A percentile compares a stretch with the other conserved stretches of the same genome.
Evolutionary conservation across 108 stramenopile species (phyloP).

Genomic region (Mediolabrus comicus): DNA sequence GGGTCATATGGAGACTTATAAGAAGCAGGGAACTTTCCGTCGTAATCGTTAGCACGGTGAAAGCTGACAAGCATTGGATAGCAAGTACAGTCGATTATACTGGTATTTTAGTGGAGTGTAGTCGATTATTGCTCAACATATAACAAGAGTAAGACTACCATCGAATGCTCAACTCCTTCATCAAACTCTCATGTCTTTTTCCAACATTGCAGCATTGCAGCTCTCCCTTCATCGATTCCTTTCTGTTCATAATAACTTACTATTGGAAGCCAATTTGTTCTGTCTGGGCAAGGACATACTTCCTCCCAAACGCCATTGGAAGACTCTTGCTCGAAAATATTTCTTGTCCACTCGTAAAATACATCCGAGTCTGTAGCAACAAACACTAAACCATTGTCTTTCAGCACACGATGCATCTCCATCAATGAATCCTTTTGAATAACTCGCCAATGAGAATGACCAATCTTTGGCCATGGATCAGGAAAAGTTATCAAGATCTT

Average conservation of each 20-base stretch:
- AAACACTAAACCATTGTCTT: conserved; percentile 49
- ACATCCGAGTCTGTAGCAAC: conserved; percentile 71
- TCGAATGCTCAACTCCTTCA: conserved; percentile 3
- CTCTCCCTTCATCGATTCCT: conserved; percentile 65
- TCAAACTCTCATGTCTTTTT: background rate
- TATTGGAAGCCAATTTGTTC: conserved; percentile 65
- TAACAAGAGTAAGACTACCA: background rate
- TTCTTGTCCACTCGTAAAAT: conserved; percentile 53
- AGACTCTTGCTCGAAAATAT: conserved; percentile 36
- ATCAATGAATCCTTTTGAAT: conserved; percentile 50
- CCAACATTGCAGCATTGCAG: conserved; percentile 58
- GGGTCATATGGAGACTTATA: too few relatives aligned
- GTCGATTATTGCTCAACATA: background rate
- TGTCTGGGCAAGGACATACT: conserved; percentile 54
- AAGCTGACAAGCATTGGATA: too few relatives aligned
- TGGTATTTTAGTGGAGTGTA: background rate
- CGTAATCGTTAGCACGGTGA: too few relatives aligned
- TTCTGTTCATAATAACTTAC: conserved; percentile 73
- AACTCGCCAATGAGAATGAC: conserved; percentile 50
- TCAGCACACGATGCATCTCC: conserved; percentile 53
- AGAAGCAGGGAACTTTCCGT: too few relatives aligned
- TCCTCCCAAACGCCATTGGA: conserved; percentile 23
- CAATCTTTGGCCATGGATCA: conserved; percentile 66
- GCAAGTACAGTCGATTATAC: too few relatives aligned
- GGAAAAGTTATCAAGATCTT: conserved; percentile 67